Percentiles rank a stretch among this genome's conserved stretches.
Evolutionary conservation across 805 yeast genomes (phyloP).

Genomic region (Wickerhamomyces rabaulensis): DNA sequence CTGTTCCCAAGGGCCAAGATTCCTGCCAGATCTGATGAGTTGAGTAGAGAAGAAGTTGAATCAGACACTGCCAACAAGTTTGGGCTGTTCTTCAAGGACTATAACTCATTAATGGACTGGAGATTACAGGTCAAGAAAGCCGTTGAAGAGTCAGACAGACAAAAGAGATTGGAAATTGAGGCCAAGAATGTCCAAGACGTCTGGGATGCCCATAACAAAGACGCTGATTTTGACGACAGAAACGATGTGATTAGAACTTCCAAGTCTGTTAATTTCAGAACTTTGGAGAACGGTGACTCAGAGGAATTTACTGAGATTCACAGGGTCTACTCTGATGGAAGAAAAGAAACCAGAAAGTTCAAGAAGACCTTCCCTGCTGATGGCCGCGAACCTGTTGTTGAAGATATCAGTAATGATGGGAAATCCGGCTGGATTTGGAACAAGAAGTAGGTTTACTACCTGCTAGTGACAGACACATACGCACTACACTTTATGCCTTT

Average conservation of each 20-base stretch:
- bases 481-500: not conserved
- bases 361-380: slow-evolving; percentile 33
- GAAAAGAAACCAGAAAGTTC: slow-evolving; percentile 30
- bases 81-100: slow-evolving; percentile 61
- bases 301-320: slow-evolving; percentile 34
- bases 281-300: slow-evolving; percentile 37
- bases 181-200: slow-evolving; percentile 12
- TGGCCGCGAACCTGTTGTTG: slow-evolving; percentile 31
- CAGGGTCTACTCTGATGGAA: slow-evolving; percentile 39
- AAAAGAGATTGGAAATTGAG: slow-evolving; percentile 10
- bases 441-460: not conserved
- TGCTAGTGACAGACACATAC: too few relatives aligned
- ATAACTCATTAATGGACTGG: slow-evolving; percentile 66
- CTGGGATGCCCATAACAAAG: slow-evolving; percentile 23
- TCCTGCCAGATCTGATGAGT: slow-evolving; percentile 24
- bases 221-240: slow-evolving; percentile 13
- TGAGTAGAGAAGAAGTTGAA: slow-evolving; percentile 56
- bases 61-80: slow-evolving; percentile 35
- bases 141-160: slow-evolving; percentile 32
- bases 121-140: slow-evolving; percentile 45
- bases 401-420: slow-evolving; percentile 9
- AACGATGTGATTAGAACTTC: slow-evolving; percentile 33
- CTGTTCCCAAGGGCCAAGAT: slow-evolving; percentile 57
- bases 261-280: slow-evolving; percentile 29
- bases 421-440: slow-evolving; percentile 21